These are phyloP conservation scores for Myxozyma udenii DNA, from an alignment of 805 yeast species.

Conservation along the genomic window DNA sequence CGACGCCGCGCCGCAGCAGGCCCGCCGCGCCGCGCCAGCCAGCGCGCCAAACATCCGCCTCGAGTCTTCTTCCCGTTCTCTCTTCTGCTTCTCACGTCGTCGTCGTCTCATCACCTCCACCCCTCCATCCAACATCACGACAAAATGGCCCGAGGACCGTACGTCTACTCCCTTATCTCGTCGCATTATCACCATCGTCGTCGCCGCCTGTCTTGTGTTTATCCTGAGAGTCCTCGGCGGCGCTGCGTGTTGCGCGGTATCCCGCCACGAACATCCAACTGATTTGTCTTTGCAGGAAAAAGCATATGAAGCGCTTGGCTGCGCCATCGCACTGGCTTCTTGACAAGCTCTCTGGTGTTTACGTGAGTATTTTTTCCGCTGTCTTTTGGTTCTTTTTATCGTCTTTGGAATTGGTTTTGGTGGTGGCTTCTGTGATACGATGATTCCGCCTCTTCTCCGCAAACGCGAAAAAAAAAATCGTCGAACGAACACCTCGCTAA, in stretches of 20 bases:
- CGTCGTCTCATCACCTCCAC: not conserved
- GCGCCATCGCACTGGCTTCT: slow-evolving; percentile 99
- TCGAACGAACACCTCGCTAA: not conserved
- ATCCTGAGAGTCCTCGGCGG: no score
- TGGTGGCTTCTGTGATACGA: not conserved
- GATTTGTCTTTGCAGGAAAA: slow-evolving; percentile 48
- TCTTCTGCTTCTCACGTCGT: not conserved
- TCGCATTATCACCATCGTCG: no score
- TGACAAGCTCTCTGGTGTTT: slow-evolving; percentile 99
- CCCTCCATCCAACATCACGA: not conserved
- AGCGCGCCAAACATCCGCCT: no score
- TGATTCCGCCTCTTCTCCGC: no score
- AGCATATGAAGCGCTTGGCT: slow-evolving; percentile 98
- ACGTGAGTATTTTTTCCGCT: slow-evolving; percentile 41
- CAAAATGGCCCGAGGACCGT: slow-evolving; percentile 31
- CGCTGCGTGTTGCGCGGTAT: no score
- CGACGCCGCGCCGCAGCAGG: no score
- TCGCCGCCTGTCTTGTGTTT: no score
- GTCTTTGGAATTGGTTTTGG: not conserved
- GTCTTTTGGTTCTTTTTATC: not conserved
- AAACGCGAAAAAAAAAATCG: no score
- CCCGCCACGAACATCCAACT: not conserved
- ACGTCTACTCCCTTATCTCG: slow-evolving; percentile 10
- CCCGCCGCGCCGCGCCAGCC: no score
- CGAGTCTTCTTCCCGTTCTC: no score